These are phyloP conservation scores for Boletus rufocinnamomeus DNA, from an alignment of 768 basidiomycete genomes.

Conservation along the genomic window DNA sequence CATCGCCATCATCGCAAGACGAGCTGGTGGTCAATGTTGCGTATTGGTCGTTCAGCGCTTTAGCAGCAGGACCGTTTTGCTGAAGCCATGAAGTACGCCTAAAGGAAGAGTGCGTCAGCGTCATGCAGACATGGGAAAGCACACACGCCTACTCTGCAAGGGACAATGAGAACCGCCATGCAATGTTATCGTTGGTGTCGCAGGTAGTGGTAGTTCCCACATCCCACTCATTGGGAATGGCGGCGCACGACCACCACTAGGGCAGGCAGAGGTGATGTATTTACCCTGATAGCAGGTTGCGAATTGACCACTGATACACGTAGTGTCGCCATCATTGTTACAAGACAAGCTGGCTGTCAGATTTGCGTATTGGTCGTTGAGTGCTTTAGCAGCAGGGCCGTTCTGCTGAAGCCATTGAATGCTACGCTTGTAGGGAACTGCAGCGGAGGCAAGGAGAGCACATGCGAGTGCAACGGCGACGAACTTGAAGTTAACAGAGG, in stretches of 20 bases:
- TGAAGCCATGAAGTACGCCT: slow-evolving; percentile 24
- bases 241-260: slow-evolving; percentile 25
- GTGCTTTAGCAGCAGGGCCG: slow-evolving; percentile 26
- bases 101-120: not conserved
- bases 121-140: not conserved
- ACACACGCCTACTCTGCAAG: not conserved
- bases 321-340: slow-evolving; percentile 16
- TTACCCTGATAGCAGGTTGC: slow-evolving; percentile 15
- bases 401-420: slow-evolving; percentile 26
- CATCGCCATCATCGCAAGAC: slow-evolving; percentile 18
- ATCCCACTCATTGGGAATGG: slow-evolving; percentile 27
- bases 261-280: slow-evolving; percentile 16
- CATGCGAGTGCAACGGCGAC: slow-evolving; percentile 15
- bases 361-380: slow-evolving; percentile 24
- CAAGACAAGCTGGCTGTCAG: slow-evolving; percentile 21
- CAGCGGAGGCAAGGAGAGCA: slow-evolving; percentile 22
- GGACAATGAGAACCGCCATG: slow-evolving; percentile 7
- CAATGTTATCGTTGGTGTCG: too few species aligned
- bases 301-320: slow-evolving; percentile 21
- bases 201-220: too few species aligned
- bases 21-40: slow-evolving; percentile 16
- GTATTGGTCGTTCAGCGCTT: slow-evolving; percentile 29
- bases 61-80: slow-evolving; percentile 28
- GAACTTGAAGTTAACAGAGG: slow-evolving; percentile 17
- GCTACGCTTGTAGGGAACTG: slow-evolving; percentile 20